Base-by-base conservation (phyloP, 2,329 filamentous ascomycete genomes). In the Neopestalotiopsis clavispora region DNA sequence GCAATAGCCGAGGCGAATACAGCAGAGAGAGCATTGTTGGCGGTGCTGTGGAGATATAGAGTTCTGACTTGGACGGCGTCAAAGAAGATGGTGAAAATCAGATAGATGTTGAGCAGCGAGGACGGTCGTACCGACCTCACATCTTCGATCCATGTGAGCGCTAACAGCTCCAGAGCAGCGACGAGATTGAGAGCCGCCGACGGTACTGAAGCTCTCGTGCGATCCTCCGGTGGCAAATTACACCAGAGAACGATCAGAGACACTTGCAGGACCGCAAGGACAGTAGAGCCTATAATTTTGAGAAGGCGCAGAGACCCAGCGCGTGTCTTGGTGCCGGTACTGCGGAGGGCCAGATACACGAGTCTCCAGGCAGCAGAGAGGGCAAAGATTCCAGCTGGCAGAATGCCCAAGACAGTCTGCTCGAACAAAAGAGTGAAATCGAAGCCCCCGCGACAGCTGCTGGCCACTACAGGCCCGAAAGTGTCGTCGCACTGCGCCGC, bases 61-160 rank as follows among this genome's bases (percentile, higher is more conserved):
- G 85, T 86, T 9, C 85, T 78, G 0, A 76, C 75, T 69, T 82
- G 82, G 0, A 79, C 79, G 5, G 81, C 72, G 61, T 87, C 85
- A 38, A 86, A 79, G 1, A 86, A 71, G 0, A 84, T 70, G 0
- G 82, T 82, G 3, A 83, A 56, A 7, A 82, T 71, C 3, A 87
- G 71, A 67, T 83, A 87, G 4, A 73, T 70, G 17, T 74, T 79
- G 6, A 87, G 72, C 1, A 87, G 69, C 0, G 82, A 75, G 0
- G 85, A 87, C 0, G 85, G 84, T 1, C 83, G 77, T 0, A 76
- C 76, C 1, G 72, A 73, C 23, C 64, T 71, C 28, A 65, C 65
- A 42, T 75, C 70, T 38, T 75, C 72, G 6, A 74, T 58, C 23
- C 69, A 71, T n/a, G 72, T 74, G 13, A 75, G 67, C 3, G 32